phyloP scores from a whole-genome alignment of 495 filamentous ascomycete species.

The Ascodesmis nigricans region DNA sequence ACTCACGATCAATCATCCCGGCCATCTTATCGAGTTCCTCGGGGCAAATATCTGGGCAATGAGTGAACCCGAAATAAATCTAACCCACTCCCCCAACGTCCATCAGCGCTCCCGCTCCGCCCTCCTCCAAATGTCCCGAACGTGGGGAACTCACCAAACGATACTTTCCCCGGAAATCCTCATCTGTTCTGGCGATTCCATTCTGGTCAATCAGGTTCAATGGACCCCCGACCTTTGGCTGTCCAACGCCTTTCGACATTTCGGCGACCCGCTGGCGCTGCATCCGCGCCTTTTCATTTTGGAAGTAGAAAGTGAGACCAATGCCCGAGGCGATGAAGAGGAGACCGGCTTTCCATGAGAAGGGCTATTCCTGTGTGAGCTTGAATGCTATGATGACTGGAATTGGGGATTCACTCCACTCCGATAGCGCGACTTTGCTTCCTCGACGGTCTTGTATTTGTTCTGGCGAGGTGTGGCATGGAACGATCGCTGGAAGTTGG shows the following conservation, averaged over 20 bases:
- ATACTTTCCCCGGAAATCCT: conserved; percentile 70
- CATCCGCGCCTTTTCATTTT: conserved; percentile 69
- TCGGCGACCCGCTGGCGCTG: conserved; percentile 68
- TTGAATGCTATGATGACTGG: too few species aligned
- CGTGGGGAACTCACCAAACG: conserved; percentile 32
- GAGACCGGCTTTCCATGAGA: conserved; percentile 71
- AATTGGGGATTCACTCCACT: conserved; percentile 9
- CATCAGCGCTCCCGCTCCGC: not conserved
- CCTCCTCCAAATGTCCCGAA: not conserved
- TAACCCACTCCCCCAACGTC: conserved; percentile 15
- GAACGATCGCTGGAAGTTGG: conserved; percentile 1
- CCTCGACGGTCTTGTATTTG: conserved; percentile 17
- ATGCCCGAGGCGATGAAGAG: conserved; percentile 62
- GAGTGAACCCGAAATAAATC: conserved; percentile 96
- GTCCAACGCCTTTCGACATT: conserved; percentile 75
- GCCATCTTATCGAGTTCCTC: conserved; percentile 99
- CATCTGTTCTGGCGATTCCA: conserved; percentile 49
- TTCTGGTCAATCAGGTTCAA: conserved; percentile 67
- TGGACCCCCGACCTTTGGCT: conserved; percentile 74
- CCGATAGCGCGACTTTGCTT: conserved; percentile 19
- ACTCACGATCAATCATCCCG: conserved; percentile 64
- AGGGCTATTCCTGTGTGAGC: conserved; percentile 54
- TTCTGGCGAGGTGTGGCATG: not conserved
- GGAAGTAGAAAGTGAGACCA: conserved; percentile 72
- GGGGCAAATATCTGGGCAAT: conserved; percentile 96